A percentile compares a stretch with the other conserved stretches of the same genome.
Evolutionary conservation across 2,329 filamentous ascomycete species (phyloP).

Genomic region (Cercospora zeae-maydis): DNA sequence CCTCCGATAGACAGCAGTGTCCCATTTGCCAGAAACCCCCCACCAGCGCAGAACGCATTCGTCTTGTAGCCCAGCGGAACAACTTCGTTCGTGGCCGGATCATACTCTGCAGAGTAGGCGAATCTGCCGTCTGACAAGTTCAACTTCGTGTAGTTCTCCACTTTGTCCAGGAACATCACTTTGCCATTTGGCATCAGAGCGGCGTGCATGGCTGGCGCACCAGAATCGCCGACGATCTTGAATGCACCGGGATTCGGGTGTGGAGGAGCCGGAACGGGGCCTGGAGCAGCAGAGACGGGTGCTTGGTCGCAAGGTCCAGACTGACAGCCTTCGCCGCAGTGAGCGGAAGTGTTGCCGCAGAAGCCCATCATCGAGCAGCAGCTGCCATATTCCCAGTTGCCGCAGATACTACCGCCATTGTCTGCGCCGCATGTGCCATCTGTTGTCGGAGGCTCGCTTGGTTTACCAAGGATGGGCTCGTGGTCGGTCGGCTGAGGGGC

Average conservation of each 20-base stretch:
- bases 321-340: constrained; percentile 55
- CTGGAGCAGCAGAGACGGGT: constrained; percentile 41
- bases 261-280: constrained; percentile 45
- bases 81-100: constrained; percentile 49
- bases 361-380: constrained; percentile 59
- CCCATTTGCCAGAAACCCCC: constrained; percentile 57
- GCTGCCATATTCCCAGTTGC: constrained; percentile 50
- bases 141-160: constrained; percentile 60
- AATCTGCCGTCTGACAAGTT: constrained; percentile 53
- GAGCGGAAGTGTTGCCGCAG: constrained; percentile 43
- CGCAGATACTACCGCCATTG: constrained; percentile 51
- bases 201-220: constrained; percentile 63
- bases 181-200: constrained; percentile 57
- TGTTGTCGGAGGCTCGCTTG: constrained; percentile 41
- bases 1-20: constrained; percentile 55
- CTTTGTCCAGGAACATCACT: constrained; percentile 60
- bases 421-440: constrained; percentile 54
- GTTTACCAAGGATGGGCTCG: constrained; percentile 30
- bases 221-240: constrained; percentile 52
- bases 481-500: constrained; percentile 11
- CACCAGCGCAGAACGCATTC: constrained; percentile 61
- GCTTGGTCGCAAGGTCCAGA: constrained; percentile 50
- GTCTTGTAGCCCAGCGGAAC: constrained; percentile 52
- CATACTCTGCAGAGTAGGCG: constrained; percentile 59
- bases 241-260: constrained; percentile 48